phyloP scores from a whole-genome alignment of 345 rosid species.

The Dipteronia sinensis region DNA sequence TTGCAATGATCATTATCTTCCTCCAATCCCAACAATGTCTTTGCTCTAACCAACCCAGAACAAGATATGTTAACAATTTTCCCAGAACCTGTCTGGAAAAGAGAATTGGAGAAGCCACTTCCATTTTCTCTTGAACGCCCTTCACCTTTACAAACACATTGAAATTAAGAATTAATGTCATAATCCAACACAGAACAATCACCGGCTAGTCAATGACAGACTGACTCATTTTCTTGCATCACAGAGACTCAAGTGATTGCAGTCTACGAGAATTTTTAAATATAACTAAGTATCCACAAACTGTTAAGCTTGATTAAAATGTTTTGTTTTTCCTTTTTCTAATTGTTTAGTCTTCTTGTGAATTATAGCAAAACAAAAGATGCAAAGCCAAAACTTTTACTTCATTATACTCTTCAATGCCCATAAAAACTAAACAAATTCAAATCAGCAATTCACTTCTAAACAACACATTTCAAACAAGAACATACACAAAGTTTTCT shows the following conservation, averaged over 20 bases:
- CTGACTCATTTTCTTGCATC: neutral
- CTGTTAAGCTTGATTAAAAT: no score
- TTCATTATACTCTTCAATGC: neutral
- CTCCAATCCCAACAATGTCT: slow-evolving; percentile 63
- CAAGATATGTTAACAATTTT: slow-evolving; percentile 66
- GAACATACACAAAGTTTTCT: neutral
- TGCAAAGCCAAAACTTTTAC: neutral
- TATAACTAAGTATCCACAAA: no score
- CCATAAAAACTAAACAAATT: neutral
- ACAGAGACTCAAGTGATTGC: neutral
- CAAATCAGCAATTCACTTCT: neutral
- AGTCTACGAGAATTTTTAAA: neutral
- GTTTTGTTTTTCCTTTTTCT: no score
- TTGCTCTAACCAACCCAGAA: slow-evolving; percentile 70
- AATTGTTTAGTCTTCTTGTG: no score
- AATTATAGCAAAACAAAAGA: no score
- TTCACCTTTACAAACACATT: slow-evolving; percentile 37
- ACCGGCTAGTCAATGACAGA: neutral
- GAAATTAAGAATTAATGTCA: neutral
- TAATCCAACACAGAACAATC: neutral
- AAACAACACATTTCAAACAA: neutral
- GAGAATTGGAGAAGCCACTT: slow-evolving; percentile 36
- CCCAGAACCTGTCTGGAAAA: slow-evolving; percentile 83
- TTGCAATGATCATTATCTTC: slow-evolving; percentile 32
- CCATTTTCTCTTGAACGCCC: slow-evolving; percentile 26